Base-by-base conservation (phyloP, 129 eudicot species). In the Logfia minima region DNA sequence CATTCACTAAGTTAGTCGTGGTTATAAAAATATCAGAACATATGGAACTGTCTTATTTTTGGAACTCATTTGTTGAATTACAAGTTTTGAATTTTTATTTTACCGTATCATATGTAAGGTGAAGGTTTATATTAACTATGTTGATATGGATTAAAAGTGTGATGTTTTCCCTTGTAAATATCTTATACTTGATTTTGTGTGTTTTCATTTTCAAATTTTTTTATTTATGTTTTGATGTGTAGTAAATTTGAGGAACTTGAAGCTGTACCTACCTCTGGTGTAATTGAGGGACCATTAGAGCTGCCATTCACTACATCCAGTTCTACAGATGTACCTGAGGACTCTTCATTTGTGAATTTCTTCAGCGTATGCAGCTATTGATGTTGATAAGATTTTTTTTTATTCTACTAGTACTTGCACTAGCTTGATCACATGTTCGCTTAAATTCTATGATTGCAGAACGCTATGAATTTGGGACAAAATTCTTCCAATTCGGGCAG, bases 291-390 rank as follows among this genome's bases (percentile, higher is more conserved):
- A 18, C 70, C 70, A 31, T 18, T 32, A 31, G 70, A 66, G 70
- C 45, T 11, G 13, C 23, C 24, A 5, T 66, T 28, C 3, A 3
- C 70, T 74, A 55, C 87, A 3, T 66, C 85, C 65, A 43, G 66
- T 78, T 61, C 89, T 55, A 63, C 86, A 29, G 88, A 74, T 69
- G 72, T 77, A 21, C 81, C 82, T 17, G 87, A 88, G 3, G 87
- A 86, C 72, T 81, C 86, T 79, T 72, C 88, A 70, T 85, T 87
- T 55, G 77, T 86, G 71, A 85, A 85, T 73, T 85, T 88, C 81
- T 88, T 88, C 19, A 78, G 82, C 76, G 92, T 88, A 79, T 16
- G 92, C 66, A 48, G 61, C 71, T 63, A 70, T 66, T 52, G 29
- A 58, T 76, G 39, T 23, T 71, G 8, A 52, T 71, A 4, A 16